Evolutionary conservation across 805 yeast genomes (phyloP).

Genomic region (Hanseniaspora taiwanica): DNA sequence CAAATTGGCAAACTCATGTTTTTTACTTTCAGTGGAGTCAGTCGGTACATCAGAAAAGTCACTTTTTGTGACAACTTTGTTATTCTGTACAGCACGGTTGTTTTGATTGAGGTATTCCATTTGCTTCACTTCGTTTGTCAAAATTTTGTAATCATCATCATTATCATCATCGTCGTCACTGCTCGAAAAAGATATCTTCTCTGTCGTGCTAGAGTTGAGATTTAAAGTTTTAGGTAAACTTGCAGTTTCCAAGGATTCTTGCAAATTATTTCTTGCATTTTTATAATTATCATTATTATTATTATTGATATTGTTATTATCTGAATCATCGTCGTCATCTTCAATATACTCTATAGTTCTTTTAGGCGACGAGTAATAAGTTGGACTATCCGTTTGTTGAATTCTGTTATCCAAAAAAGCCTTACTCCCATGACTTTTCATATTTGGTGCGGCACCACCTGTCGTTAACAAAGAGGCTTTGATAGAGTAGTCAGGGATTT

Average conservation of each 20-base stretch:
- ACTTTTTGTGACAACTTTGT: no score
- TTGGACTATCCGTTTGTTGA: conserved; percentile 12
- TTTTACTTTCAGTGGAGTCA: no score
- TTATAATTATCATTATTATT: no score
- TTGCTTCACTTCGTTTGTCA: neutral
- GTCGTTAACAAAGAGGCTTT: conserved; percentile 29
- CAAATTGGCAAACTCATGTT: no score
- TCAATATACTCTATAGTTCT: conserved; percentile 6
- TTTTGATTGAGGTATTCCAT: neutral
- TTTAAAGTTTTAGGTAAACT: no score
- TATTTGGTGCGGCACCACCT: conserved; percentile 10
- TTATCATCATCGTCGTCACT: conserved; percentile 2
- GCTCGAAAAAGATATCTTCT: neutral
- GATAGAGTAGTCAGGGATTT: conserved; percentile 28
- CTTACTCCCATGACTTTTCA: conserved; percentile 14
- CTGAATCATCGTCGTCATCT: conserved; percentile 10
- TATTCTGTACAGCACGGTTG: neutral
- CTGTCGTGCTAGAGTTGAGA: conserved; percentile 2
- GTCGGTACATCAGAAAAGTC: no score
- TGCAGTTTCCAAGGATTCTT: no score
- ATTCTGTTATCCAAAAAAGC: conserved; percentile 19
- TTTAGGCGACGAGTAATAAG: conserved; percentile 7
- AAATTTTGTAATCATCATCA: neutral
- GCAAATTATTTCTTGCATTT: conserved; percentile 3
- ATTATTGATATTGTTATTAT: conserved; percentile 11